Evolutionary conservation across 23 red algal genomes (phyloP), one percentile per base, ranked within the genome.

Genomic region (Agarophyton chilense): DNA sequence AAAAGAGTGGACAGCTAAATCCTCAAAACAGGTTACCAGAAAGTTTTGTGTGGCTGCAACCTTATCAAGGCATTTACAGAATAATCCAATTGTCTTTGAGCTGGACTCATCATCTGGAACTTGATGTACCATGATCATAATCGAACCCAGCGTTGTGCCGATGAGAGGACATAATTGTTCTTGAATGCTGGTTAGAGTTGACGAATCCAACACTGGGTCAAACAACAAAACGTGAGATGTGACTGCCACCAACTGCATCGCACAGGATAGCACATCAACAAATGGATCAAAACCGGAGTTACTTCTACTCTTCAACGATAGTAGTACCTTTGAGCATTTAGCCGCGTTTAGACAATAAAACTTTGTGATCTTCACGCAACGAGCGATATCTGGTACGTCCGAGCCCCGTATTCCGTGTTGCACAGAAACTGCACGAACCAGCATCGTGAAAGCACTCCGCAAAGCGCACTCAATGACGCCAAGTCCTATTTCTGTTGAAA

Each of bases 311-410:
- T 40, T 17, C 7, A 22, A 26, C 18, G 17, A 35, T 0, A 41
- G 34, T 6, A 80, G 17, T 18, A 41, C 77, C 36, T 80, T 80
- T 14, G 77, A 39, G 32, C 77, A 80, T 19, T 43, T 55, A 16
- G 50, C 77, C 12, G 77, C 77, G 25, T 80, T 80, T 11, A 58
- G 8, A 24, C 32, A 80, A 80, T 80, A 80, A 21, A 80, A 80
- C 21, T 80, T 80, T 17, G 77, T 61, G 14, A 80, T 80, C 54
- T 36, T 80, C 19, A 80, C 50, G 46, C 50, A 80, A 43, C 77
- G 77, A 58, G 35, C n/a, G 4, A 80, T 56, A 16, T 80, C 44
- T 22, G 77, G 34, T 0, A 56, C n/a, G 32, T 74, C 68, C 0
- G 51, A 41, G 36, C 26, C 22, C 21, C 35, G 56, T 40, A 50